Evolutionary conservation across 306 rosid genomes (phyloP).

Genomic region (Acacia melanoxylon): DNA sequence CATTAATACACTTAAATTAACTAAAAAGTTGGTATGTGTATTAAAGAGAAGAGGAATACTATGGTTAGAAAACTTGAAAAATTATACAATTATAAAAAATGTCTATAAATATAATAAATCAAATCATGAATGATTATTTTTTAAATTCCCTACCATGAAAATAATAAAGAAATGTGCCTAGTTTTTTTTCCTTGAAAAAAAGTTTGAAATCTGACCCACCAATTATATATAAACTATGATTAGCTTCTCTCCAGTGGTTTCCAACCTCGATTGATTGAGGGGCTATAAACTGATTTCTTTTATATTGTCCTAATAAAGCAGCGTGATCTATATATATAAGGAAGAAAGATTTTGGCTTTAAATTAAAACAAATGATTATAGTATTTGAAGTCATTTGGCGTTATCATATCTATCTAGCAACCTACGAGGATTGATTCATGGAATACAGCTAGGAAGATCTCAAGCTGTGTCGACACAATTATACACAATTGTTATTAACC

Average conservation of each 20-base stretch:
- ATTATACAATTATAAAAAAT: not conserved
- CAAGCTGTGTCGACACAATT: constrained; percentile 29
- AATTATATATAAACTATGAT: not conserved
- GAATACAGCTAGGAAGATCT: constrained; percentile 45
- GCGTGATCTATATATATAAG: constrained; percentile 19
- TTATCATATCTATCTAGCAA: constrained; percentile 45
- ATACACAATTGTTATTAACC: constrained; percentile 30
- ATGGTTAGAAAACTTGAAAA: not conserved
- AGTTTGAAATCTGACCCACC: constrained; percentile 6
- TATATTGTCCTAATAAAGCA: constrained; percentile 31
- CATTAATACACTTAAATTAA: too few species aligned
- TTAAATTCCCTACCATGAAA: not conserved
- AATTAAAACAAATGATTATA: constrained; percentile 25
- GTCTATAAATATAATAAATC: not conserved
- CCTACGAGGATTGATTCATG: constrained; percentile 39
- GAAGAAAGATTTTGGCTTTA: constrained; percentile 30
- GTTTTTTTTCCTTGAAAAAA: not conserved
- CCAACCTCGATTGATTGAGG: constrained; percentile 22
- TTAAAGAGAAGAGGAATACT: too few species aligned
- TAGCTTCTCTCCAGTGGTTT: constrained; percentile 4
- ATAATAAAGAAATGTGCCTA: not conserved
- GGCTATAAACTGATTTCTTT: constrained; percentile 21
- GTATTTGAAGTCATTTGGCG: constrained; percentile 41
- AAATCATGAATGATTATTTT: not conserved
- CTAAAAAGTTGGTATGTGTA: too few species aligned